phyloP scores from a whole-genome alignment of 2,329 filamentous ascomycete genomes.

The Aspergillus sp. region DNA sequence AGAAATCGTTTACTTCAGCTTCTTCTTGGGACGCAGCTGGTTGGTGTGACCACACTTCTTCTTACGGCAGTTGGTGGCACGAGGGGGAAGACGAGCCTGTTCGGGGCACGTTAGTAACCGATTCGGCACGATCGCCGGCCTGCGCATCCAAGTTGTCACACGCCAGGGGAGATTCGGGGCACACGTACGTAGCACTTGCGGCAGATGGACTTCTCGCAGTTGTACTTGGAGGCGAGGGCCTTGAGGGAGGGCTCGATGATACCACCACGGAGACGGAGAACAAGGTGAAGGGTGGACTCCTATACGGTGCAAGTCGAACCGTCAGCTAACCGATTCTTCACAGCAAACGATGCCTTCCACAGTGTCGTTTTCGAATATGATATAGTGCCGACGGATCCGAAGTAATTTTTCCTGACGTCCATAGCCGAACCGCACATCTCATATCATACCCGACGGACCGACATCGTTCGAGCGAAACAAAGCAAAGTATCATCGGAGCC shows the following conservation, averaged over 20 bases:
- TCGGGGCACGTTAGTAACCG: neutral
- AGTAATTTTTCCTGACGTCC: neutral
- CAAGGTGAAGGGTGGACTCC: conserved; percentile 98
- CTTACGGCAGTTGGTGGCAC: conserved; percentile 99
- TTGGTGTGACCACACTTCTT: conserved; percentile 99
- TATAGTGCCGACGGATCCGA: neutral
- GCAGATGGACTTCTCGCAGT: conserved; percentile 99
- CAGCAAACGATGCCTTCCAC: neutral
- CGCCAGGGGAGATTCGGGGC: neutral
- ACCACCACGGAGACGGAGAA: conserved; percentile 98
- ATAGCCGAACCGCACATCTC: neutral
- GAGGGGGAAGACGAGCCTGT: conserved; percentile 81
- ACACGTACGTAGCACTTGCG: conserved; percentile 98
- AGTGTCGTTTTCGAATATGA: neutral
- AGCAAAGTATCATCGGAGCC: neutral
- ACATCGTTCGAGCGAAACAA: conserved; percentile 7
- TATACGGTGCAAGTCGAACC: conserved; percentile 38
- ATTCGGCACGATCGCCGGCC: neutral
- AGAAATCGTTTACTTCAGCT: conserved; percentile 74
- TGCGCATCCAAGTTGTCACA: neutral
- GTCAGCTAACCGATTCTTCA: conserved; percentile 30
- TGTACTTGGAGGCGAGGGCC: conserved; percentile 98
- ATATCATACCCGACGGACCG: conserved; percentile 4
- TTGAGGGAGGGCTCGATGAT: conserved; percentile 99
- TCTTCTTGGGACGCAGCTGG: conserved; percentile 99